These are phyloP conservation scores for Nannochloropsis oceanica DNA, from an alignment of 108 stramenopile species.

Conservation along the genomic window DNA sequence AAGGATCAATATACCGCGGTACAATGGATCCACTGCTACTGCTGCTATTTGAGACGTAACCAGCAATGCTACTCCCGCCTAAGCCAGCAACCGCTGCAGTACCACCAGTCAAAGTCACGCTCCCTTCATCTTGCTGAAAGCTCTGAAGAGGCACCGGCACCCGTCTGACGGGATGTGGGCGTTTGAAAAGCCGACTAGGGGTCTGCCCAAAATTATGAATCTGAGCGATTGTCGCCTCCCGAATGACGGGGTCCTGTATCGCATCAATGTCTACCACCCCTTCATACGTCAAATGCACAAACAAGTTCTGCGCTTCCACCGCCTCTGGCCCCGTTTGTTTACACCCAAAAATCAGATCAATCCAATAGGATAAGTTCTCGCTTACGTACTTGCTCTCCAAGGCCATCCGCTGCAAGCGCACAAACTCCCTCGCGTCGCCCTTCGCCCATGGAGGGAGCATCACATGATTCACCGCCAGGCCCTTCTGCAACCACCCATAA, in stretches of 20 bases:
- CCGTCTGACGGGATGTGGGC: conserved; percentile 25
- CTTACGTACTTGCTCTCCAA: conserved; percentile 32
- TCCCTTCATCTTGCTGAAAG: background rate
- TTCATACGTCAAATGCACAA: conserved; percentile 38
- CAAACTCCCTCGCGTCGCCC: conserved; percentile 35
- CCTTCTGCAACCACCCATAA: conserved; percentile 28
- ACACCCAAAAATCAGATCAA: conserved; percentile 36
- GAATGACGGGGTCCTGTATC: conserved; percentile 43
- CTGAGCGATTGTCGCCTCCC: conserved; percentile 43
- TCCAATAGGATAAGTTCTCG: conserved; percentile 29
- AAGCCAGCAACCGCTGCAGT: background rate
- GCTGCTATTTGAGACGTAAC: background rate
- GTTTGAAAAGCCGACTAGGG: conserved; percentile 25
- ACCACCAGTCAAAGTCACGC: background rate
- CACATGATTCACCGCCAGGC: conserved; percentile 27
- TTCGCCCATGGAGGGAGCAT: conserved; percentile 44
- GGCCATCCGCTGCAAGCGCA: conserved; percentile 33
- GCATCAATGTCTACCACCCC: conserved; percentile 39
- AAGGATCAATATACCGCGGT: conserved; percentile 55
- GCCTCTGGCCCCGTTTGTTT: conserved; percentile 30
- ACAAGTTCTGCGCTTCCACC: conserved; percentile 34
- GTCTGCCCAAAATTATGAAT: conserved; percentile 46
- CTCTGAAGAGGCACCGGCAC: conserved; percentile 1
- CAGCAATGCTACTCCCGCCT: background rate
- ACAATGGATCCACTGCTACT: background rate